These are phyloP conservation scores for Polygonum maritimum DNA, from an alignment of 148 eudicot genomes.

Conservation along the genomic window DNA sequence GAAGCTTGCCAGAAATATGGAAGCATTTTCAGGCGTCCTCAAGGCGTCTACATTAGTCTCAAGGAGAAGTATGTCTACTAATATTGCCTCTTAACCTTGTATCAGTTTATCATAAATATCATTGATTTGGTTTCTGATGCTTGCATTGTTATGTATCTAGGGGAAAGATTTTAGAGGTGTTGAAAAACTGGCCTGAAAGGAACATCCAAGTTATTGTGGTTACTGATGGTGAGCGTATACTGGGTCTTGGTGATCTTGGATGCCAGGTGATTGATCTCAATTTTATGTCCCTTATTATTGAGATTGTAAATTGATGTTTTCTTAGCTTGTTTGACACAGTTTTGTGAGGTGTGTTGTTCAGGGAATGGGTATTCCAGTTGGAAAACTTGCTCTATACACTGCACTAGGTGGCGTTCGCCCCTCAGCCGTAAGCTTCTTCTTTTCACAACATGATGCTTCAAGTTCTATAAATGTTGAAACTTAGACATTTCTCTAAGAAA, in stretches of 20 bases:
- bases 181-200: slow-evolving; percentile 93
- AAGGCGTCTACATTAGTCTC: slow-evolving; percentile 84
- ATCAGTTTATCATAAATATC: background rate
- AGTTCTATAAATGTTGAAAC: background rate
- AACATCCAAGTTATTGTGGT: slow-evolving; percentile 83
- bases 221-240: slow-evolving; percentile 95
- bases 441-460: background rate
- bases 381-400: slow-evolving; percentile 81
- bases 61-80: slow-evolving; percentile 61
- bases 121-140: background rate
- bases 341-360: slow-evolving; percentile 24
- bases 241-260: slow-evolving; percentile 95
- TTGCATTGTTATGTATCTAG: slow-evolving; percentile 23
- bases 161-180: slow-evolving; percentile 73
- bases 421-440: slow-evolving; percentile 55
- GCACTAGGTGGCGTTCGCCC: slow-evolving; percentile 98
- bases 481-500: background rate
- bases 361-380: slow-evolving; percentile 99
- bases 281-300: background rate
- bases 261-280: slow-evolving; percentile 52
- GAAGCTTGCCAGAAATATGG: slow-evolving; percentile 98
- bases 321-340: background rate
- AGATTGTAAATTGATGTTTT: background rate
- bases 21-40: slow-evolving; percentile 84
- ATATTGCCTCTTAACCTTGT: background rate